phyloP scores from a whole-genome alignment of 371 early-diverging fungal genomes.

The Mycotypha africana region DNA sequence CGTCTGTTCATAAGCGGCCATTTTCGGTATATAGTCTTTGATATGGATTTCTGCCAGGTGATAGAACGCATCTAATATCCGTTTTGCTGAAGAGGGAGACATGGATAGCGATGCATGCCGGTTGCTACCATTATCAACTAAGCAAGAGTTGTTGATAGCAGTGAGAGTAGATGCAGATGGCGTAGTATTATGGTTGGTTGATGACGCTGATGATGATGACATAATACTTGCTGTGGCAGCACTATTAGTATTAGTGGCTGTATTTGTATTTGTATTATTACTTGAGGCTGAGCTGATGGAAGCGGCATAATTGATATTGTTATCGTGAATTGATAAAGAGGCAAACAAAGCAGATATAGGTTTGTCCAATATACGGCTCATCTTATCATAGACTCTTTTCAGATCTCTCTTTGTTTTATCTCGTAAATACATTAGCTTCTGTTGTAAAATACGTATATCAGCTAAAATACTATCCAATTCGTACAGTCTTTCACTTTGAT shows the following conservation, averaged over 20 bases:
- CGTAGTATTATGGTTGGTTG: too few species aligned
- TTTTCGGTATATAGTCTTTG: slow-evolving; percentile 55
- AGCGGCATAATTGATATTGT: too few species aligned
- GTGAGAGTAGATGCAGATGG: too few species aligned
- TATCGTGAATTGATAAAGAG: not conserved
- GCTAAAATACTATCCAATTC: slow-evolving; percentile 20
- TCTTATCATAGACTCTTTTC: slow-evolving; percentile 24
- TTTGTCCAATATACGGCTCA: slow-evolving; percentile 18
- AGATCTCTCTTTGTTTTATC: slow-evolving; percentile 33
- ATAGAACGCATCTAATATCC: slow-evolving; percentile 47
- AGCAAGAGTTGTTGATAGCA: too few species aligned
- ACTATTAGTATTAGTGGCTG: too few species aligned
- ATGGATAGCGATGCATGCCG: too few species aligned
- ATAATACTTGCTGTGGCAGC: not conserved
- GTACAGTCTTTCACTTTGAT: slow-evolving; percentile 19
- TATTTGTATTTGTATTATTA: too few species aligned
- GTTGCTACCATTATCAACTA: too few species aligned
- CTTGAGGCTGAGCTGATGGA: too few species aligned
- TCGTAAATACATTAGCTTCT: slow-evolving; percentile 18
- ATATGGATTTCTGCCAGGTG: slow-evolving; percentile 60
- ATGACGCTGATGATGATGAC: slow-evolving; percentile 3
- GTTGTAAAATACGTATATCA: slow-evolving; percentile 18
- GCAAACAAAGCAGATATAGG: slow-evolving; percentile 16
- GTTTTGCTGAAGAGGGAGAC: not conserved
- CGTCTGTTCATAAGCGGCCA: slow-evolving; percentile 23